These are phyloP conservation scores for Tilletia horrida DNA, from an alignment of 1,284 basidiomycete species.

Conservation along the genomic window DNA sequence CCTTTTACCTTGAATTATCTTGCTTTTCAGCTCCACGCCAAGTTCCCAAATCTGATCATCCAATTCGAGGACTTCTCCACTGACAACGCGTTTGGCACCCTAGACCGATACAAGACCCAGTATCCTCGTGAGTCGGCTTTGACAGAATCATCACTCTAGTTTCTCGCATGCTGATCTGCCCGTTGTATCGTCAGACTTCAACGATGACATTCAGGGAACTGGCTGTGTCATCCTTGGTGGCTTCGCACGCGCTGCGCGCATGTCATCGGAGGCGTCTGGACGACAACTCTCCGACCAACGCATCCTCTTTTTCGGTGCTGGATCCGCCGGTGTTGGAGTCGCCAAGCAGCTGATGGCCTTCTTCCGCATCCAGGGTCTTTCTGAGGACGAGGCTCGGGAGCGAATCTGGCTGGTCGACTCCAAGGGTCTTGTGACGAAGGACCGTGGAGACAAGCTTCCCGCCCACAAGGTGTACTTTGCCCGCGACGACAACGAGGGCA, in stretches of 20 bases:
- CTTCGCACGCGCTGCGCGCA: slow-evolving; percentile 80
- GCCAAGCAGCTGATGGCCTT: slow-evolving; percentile 53
- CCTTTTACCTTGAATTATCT: neutral
- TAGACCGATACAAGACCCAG: slow-evolving; percentile 41
- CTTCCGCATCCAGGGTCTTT: slow-evolving; percentile 47
- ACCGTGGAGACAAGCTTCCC: slow-evolving; percentile 47
- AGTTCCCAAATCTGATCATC: slow-evolving; percentile 67
- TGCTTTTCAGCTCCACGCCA: slow-evolving; percentile 10
- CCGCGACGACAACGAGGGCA: slow-evolving; percentile 46
- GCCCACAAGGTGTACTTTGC: slow-evolving; percentile 51
- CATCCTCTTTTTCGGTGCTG: slow-evolving; percentile 86
- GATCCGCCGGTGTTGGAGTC: slow-evolving; percentile 76
- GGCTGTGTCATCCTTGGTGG: slow-evolving; percentile 76
- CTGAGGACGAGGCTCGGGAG: slow-evolving; percentile 45
- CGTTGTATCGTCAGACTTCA: slow-evolving; percentile 56
- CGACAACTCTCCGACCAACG: slow-evolving; percentile 70
- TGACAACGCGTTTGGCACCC: slow-evolving; percentile 52
- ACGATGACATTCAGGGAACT: slow-evolving; percentile 72
- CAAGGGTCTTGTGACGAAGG: slow-evolving; percentile 51
- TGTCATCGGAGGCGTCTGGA: slow-evolving; percentile 70
- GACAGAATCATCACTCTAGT: neutral
- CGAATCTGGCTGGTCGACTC: slow-evolving; percentile 52
- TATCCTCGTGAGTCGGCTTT: neutral
- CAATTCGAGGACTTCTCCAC: slow-evolving; percentile 70
- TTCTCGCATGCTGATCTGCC: neutral